Evolutionary conservation across 2,329 filamentous ascomycete genomes (phyloP).

Genomic region (Aspergillus chevalieri): DNA sequence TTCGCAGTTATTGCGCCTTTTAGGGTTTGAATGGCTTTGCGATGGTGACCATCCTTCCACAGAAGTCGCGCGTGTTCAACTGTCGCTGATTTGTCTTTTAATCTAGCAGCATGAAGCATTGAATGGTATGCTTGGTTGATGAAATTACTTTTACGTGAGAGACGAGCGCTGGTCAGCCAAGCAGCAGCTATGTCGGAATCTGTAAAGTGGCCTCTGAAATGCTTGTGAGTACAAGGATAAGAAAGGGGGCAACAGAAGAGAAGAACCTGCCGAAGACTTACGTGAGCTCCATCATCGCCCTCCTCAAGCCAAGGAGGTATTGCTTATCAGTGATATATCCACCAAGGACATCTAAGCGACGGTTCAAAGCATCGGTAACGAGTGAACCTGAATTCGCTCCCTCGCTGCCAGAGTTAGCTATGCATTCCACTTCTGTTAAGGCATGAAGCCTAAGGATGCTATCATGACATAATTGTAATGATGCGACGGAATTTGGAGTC

Average conservation of each 20-base stretch:
- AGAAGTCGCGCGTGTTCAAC: slow-evolving; percentile 91
- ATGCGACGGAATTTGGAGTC: slow-evolving; percentile 69
- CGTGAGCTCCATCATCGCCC: slow-evolving; percentile 79
- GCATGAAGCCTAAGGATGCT: slow-evolving; percentile 81
- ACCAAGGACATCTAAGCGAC: slow-evolving; percentile 81
- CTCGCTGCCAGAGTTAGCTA: slow-evolving; percentile 48
- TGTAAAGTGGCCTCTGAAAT: slow-evolving; percentile 48
- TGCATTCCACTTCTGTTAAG: slow-evolving; percentile 76
- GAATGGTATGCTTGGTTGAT: slow-evolving; percentile 88
- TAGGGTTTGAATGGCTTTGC: slow-evolving; percentile 89
- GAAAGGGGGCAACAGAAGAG: not conserved
- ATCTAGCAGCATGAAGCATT: slow-evolving; percentile 76
- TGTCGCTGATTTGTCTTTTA: slow-evolving; percentile 79
- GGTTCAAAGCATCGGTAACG: slow-evolving; percentile 55
- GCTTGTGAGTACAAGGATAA: slow-evolving; percentile 10
- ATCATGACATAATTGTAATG: slow-evolving; percentile 77
- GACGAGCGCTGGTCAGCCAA: slow-evolving; percentile 77
- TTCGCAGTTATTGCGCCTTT: slow-evolving; percentile 78
- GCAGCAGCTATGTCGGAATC: slow-evolving; percentile 70
- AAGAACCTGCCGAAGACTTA: slow-evolving; percentile 3
- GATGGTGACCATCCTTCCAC: slow-evolving; percentile 88
- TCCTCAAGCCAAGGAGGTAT: slow-evolving; percentile 77
- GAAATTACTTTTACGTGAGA: slow-evolving; percentile 79
- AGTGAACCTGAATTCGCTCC: slow-evolving; percentile 13
- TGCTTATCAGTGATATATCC: slow-evolving; percentile 90